Evolutionary conservation across 495 filamentous ascomycete species (phyloP).

Genomic region (Terfezia claveryi): DNA sequence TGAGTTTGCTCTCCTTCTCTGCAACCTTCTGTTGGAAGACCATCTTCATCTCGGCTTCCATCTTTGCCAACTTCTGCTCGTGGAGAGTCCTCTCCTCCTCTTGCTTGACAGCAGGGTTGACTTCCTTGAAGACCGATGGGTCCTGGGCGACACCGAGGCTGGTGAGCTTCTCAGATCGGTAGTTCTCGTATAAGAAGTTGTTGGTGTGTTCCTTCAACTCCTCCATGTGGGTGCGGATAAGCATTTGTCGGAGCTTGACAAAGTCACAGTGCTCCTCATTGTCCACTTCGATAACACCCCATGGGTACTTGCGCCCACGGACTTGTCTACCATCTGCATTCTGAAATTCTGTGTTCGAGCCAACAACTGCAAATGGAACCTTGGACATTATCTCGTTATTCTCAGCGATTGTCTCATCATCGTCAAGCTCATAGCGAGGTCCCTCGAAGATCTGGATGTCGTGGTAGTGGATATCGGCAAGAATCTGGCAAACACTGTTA

Average conservation of each 20-base stretch:
- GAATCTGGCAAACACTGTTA: conserved; percentile 40
- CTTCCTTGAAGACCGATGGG: conserved; percentile 98
- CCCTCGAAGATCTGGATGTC: conserved; percentile 97
- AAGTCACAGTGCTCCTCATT: conserved; percentile 99
- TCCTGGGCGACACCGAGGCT: conserved; percentile 97
- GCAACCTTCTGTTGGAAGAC: conserved; percentile 99
- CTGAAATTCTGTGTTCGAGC: conserved; percentile 79
- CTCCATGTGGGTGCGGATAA: conserved; percentile 99
- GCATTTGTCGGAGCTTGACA: conserved; percentile 97
- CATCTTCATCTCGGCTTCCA: conserved; percentile 99
- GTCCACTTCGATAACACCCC: conserved; percentile 97
- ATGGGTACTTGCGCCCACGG: conserved; percentile 88
- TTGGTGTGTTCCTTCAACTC: conserved; percentile 99
- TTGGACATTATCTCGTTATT: conserved; percentile 99
- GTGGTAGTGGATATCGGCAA: conserved; percentile 90
- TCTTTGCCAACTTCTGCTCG: conserved; percentile 99
- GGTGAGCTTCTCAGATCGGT: conserved; percentile 95
- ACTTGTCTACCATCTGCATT: conserved; percentile 86
- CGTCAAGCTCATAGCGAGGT: conserved; percentile 91
- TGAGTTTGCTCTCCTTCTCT: conserved; percentile 98
- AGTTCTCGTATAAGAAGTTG: conserved; percentile 96
- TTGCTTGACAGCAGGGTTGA: conserved; percentile 99
- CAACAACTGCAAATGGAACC: conserved; percentile 94
- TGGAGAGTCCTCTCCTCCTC: conserved; percentile 93
- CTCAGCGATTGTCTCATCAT: conserved; percentile 97